phyloP scores from a whole-genome alignment of 768 basidiomycete species.

The Serendipita indica region DNA sequence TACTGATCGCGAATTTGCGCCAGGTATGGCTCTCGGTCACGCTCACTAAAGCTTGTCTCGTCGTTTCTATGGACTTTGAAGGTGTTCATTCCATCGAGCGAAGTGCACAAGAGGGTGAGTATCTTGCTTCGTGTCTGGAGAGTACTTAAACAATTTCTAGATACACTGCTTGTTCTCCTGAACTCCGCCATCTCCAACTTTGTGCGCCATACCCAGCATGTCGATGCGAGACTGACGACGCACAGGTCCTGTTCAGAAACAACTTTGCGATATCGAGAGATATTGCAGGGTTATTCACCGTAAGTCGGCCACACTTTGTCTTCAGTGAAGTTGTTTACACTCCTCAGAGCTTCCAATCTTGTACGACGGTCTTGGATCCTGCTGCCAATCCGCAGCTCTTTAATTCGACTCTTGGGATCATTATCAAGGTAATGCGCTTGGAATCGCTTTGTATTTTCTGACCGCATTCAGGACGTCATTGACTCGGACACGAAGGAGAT shows the following conservation, averaged over 20 bases:
- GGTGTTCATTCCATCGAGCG: slow-evolving; percentile 51
- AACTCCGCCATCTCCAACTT: slow-evolving; percentile 52
- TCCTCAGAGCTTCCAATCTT: slow-evolving; percentile 15
- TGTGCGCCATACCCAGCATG: slow-evolving; percentile 21
- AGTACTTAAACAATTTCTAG: slow-evolving; percentile 16
- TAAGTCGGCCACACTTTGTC: slow-evolving; percentile 40
- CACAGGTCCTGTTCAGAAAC: slow-evolving; percentile 47
- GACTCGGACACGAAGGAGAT: slow-evolving; percentile 48
- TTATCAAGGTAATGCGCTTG: slow-evolving; percentile 37
- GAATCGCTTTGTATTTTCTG: not conserved
- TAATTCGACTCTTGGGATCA: slow-evolving; percentile 42
- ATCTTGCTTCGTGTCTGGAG: not conserved
- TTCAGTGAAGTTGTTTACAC: slow-evolving; percentile 18
- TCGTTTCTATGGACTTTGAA: slow-evolving; percentile 53
- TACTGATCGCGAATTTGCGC: slow-evolving; percentile 20
- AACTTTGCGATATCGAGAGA: slow-evolving; percentile 49
- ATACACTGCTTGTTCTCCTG: slow-evolving; percentile 46
- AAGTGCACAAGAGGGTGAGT: slow-evolving; percentile 35
- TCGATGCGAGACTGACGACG: not conserved
- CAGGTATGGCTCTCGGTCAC: slow-evolving; percentile 57
- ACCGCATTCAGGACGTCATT: slow-evolving; percentile 36
- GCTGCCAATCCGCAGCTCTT: slow-evolving; percentile 42
- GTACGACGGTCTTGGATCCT: slow-evolving; percentile 36
- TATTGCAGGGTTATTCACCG: slow-evolving; percentile 40
- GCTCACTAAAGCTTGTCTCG: slow-evolving; percentile 36